Evolutionary conservation across 208 protist genomes (phyloP).

Genomic region (Wallacemonas sp.): DNA sequence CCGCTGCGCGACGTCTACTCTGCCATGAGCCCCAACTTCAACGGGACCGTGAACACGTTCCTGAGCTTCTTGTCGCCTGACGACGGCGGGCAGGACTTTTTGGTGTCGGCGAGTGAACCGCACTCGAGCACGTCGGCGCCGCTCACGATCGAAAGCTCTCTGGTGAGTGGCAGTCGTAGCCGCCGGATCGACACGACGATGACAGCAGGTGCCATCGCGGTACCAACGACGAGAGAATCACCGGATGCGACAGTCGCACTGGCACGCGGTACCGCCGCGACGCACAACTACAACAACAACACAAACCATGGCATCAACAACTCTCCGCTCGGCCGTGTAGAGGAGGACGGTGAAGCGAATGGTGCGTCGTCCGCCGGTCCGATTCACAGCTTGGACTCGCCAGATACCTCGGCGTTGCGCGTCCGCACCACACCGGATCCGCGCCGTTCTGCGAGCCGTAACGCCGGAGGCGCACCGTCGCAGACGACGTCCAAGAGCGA

Average conservation of each 20-base stretch:
- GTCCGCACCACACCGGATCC: too few relatives aligned
- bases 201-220: background rate
- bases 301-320: too few relatives aligned
- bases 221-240: too few relatives aligned
- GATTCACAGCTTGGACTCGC: background rate
- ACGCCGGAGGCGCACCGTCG: too few relatives aligned
- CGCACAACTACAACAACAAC: too few relatives aligned
- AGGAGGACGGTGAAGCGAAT: background rate
- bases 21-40: slow-evolving; percentile 10
- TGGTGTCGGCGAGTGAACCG: background rate
- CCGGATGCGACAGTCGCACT: too few relatives aligned
- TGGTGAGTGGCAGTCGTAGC: too few relatives aligned
- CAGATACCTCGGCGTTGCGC: background rate
- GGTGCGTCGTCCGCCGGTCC: background rate
- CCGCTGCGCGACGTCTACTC: slow-evolving; percentile 2
- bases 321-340: too few relatives aligned
- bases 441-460: too few relatives aligned
- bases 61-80: slow-evolving; percentile 12
- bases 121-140: background rate
- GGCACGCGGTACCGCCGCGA: too few relatives aligned
- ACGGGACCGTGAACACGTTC: background rate
- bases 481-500: too few relatives aligned
- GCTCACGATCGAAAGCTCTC: background rate
- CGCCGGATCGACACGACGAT: slow-evolving; percentile 2
- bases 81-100: background rate